Conservation (phyloP, 208 protist genomes). For the Sergeia podlipaevii region DNA sequence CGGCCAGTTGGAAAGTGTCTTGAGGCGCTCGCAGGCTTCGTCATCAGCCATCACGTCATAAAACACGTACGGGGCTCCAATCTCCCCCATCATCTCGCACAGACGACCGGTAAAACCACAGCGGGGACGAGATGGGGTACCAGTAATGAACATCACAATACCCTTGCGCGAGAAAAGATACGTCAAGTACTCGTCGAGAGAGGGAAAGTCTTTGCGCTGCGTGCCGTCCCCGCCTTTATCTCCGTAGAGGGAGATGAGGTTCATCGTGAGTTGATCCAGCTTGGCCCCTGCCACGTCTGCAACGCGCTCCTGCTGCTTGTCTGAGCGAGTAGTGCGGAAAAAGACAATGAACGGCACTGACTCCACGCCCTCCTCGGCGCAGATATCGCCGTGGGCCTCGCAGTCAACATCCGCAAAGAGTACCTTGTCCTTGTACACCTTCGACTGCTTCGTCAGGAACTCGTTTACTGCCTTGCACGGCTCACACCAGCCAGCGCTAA, state of each 20-base stretch:
- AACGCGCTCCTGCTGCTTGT: slow-evolving; percentile 51
- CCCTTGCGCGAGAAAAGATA: slow-evolving; percentile 74
- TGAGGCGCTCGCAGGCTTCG: slow-evolving; percentile 86
- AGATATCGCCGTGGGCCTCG: slow-evolving; percentile 59
- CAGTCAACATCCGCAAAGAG: slow-evolving; percentile 81
- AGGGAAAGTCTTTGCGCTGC: slow-evolving; percentile 41
- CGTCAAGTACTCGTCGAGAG: slow-evolving; percentile 77
- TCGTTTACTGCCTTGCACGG: slow-evolving; percentile 74
- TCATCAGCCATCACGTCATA: slow-evolving; percentile 92
- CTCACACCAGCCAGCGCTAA: slow-evolving; percentile 89
- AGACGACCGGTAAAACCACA: slow-evolving; percentile 90
- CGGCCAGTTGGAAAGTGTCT: slow-evolving; percentile 90
- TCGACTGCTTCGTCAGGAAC: slow-evolving; percentile 29
- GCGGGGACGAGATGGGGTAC: slow-evolving; percentile 79
- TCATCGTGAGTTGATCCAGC: slow-evolving; percentile 69
- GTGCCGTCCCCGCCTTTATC: slow-evolving; percentile 44
- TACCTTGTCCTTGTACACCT: slow-evolving; percentile 39
- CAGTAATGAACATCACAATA: slow-evolving; percentile 92
- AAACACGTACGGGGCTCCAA: slow-evolving; percentile 63
- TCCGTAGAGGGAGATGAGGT: slow-evolving; percentile 74
- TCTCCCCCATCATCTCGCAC: slow-evolving; percentile 68
- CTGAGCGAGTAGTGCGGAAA: slow-evolving; percentile 47
- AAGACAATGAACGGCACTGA: slow-evolving; percentile 89
- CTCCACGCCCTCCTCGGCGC: slow-evolving; percentile 72
- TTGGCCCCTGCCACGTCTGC: slow-evolving; percentile 80